phyloP scores from a whole-genome alignment of 176 grass and related monocot species.

The Oryza nivara region DNA sequence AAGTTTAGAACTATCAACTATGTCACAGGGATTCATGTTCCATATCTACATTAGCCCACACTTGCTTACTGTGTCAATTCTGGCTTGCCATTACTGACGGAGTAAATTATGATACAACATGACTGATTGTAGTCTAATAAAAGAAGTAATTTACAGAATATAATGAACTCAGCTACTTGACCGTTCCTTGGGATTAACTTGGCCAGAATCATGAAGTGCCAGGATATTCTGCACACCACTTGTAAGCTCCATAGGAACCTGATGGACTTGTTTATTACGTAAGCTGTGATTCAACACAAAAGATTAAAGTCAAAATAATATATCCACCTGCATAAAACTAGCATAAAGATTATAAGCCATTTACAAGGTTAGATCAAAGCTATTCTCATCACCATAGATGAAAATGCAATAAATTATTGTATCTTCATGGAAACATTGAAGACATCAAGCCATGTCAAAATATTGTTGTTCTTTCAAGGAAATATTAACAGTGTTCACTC shows the following conservation, averaged over 20 bases:
- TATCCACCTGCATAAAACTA: constrained; percentile 7
- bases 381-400: constrained; percentile 2
- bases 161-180: constrained; percentile 40
- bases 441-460: constrained; percentile 17
- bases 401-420: constrained; percentile 17
- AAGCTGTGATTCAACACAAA: constrained; percentile 73
- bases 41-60: not conserved
- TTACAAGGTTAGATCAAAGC: constrained; percentile 23
- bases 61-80: constrained; percentile 3
- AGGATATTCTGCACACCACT: constrained; percentile 85
- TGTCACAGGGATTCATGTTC: constrained; percentile 22
- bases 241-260: constrained; percentile 65
- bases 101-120: constrained; percentile 27
- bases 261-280: constrained; percentile 87
- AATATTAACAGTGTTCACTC: not conserved
- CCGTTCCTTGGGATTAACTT: constrained; percentile 84
- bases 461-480: not conserved
- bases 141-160: constrained; percentile 31
- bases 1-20: constrained; percentile 24
- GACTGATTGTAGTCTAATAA: constrained; percentile 14
- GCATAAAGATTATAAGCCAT: constrained; percentile 21
- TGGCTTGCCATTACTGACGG: not conserved
- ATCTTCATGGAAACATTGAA: constrained; percentile 13
- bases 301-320: constrained; percentile 25
- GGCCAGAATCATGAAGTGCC: constrained; percentile 86